These are phyloP conservation scores for Naegleria fowleri DNA, from an alignment of 208 protist species.

Conservation along the genomic window DNA sequence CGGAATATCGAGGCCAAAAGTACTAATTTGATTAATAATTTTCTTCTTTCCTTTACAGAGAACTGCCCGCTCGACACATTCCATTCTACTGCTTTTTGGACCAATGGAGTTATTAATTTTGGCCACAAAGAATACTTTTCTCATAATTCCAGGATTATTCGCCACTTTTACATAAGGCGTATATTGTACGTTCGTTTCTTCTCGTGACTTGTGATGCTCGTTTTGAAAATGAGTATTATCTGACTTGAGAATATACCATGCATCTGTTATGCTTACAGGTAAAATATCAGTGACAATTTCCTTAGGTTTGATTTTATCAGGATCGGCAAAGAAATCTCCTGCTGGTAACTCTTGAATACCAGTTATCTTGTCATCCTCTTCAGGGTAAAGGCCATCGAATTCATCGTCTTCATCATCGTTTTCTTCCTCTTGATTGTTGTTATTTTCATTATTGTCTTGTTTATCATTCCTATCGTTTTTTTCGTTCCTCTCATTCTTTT, in stretches of 20 bases:
- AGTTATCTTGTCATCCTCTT: not conserved
- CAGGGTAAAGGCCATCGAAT: not conserved
- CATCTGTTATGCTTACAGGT: not conserved
- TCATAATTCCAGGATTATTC: not conserved
- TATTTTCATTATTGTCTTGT: not conserved
- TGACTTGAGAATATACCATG: not conserved
- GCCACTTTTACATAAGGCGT: not conserved
- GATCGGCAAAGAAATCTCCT: not conserved
- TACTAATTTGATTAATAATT: not conserved
- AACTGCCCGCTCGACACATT: not conserved
- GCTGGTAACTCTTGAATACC: not conserved
- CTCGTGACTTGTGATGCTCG: not conserved
- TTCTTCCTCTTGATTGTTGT: not conserved
- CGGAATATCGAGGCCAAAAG: not conserved
- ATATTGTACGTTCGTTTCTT: not conserved
- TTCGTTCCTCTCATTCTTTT: not conserved
- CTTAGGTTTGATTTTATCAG: not conserved
- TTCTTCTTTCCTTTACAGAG: not conserved
- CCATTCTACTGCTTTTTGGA: not conserved
- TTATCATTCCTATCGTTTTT: not conserved
- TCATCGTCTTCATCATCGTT: not conserved
- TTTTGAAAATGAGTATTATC: not conserved
- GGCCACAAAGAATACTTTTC: not conserved
- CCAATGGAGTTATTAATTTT: not conserved
- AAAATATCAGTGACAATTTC: not conserved